Evolutionary conservation across 1,139 yeast species (phyloP).

Genomic region (Taphrina pruni): DNA sequence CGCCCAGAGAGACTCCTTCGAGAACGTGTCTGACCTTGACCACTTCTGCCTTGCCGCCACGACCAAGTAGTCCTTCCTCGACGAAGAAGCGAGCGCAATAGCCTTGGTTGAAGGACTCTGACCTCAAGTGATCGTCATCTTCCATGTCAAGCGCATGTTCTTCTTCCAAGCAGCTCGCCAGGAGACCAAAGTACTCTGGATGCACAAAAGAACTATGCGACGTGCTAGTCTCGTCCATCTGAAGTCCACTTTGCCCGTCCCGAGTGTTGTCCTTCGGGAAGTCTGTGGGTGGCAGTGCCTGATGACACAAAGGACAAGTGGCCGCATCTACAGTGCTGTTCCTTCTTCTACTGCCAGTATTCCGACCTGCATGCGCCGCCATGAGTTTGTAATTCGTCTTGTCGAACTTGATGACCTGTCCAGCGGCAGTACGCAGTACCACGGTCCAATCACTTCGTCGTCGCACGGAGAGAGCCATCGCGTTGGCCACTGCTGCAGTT

Average conservation of each 20-base stretch:
- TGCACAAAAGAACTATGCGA: conserved; percentile 27
- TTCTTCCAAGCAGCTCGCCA: conserved; percentile 30
- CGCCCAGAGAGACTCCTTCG: conserved; percentile 72
- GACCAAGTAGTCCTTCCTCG: conserved; percentile 62
- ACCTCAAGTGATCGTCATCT: conserved; percentile 25
- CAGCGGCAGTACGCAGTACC: conserved; percentile 23
- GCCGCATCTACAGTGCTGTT: not conserved
- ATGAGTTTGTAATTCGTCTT: conserved; percentile 1
- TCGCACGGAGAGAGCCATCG: conserved; percentile 34
- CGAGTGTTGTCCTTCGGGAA: not conserved
- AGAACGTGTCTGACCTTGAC: conserved; percentile 80
- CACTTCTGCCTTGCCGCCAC: conserved; percentile 85
- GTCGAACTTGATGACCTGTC: conserved; percentile 3
- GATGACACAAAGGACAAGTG: conserved; percentile 35
- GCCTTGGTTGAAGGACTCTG: conserved; percentile 61
- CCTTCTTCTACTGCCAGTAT: conserved; percentile 10
- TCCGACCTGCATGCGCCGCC: conserved; percentile 16
- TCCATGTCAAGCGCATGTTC: conserved; percentile 26
- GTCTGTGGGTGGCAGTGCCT: conserved; percentile 5
- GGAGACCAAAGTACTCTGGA: conserved; percentile 37
- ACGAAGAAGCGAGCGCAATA: conserved; percentile 71
- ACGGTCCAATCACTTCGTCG: conserved; percentile 38
- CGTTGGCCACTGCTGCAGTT: no score
- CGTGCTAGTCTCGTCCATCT: not conserved
- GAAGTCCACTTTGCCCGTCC: not conserved